Evolutionary conservation across 2,329 filamentous ascomycete species (phyloP).

Genomic region (Aspergillus neoniger): DNA sequence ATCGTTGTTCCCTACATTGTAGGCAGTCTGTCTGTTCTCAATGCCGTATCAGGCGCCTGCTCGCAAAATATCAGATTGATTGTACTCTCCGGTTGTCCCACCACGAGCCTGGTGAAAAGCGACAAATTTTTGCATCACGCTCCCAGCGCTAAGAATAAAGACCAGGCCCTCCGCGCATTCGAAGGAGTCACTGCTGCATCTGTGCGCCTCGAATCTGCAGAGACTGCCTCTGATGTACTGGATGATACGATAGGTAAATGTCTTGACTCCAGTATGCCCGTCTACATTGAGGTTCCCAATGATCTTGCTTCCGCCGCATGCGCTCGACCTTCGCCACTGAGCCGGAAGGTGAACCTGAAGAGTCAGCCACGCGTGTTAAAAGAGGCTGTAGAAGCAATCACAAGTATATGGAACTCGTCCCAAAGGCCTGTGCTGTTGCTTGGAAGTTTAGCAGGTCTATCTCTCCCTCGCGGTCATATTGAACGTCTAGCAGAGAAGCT

Average conservation of each 20-base stretch:
- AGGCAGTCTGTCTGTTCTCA: constrained; percentile 14
- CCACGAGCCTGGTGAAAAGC: neutral
- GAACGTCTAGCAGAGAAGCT: constrained; percentile 11
- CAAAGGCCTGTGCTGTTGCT: constrained; percentile 8
- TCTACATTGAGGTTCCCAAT: constrained; percentile 15
- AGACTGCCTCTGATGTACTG: constrained; percentile 5
- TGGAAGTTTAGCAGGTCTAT: constrained; percentile 1
- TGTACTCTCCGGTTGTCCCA: constrained; percentile 13
- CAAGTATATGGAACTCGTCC: constrained; percentile 5
- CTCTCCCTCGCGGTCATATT: neutral
- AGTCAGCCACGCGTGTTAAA: neutral
- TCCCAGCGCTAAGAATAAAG: constrained; percentile 3
- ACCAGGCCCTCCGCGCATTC: constrained; percentile 10
- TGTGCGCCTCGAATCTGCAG: neutral
- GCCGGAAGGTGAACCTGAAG: neutral
- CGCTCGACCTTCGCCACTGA: neutral
- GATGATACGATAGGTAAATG: constrained; percentile 11
- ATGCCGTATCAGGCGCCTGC: constrained; percentile 17
- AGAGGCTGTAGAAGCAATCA: constrained; percentile 1
- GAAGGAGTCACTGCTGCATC: constrained; percentile 11
- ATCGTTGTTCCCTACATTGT: constrained; percentile 17
- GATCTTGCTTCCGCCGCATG: constrained; percentile 6
- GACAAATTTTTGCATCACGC: constrained; percentile 13
- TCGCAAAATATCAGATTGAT: constrained; percentile 14
- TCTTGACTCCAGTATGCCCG: neutral